Conservation (phyloP, 2,329 filamentous ascomycete genomes). For the Colletotrichum brevisporum region DNA sequence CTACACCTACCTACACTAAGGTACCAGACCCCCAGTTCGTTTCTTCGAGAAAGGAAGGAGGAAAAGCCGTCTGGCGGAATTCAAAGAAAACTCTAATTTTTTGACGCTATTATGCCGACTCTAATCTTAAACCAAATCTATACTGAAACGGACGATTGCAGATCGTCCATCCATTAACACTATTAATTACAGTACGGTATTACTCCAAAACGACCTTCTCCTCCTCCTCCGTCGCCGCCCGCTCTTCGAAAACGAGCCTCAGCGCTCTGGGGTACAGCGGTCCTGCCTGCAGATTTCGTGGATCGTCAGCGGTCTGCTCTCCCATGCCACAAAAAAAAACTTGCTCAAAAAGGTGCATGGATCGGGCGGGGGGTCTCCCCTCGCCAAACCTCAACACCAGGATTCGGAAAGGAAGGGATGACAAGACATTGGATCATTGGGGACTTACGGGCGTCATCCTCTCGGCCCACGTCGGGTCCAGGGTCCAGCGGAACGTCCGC, state of each 20-base stretch:
- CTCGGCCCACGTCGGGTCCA: slow-evolving; percentile 50
- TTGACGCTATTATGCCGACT: slow-evolving; percentile 3
- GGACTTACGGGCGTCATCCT: slow-evolving; percentile 52
- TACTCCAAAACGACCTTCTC: background rate
- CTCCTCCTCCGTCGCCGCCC: slow-evolving; percentile 5
- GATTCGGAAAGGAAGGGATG: slow-evolving; percentile 3
- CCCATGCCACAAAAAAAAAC: background rate
- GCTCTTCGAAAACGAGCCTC: slow-evolving; percentile 29
- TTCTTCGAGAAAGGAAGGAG: slow-evolving; percentile 17
- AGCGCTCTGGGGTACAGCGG: slow-evolving; percentile 34
- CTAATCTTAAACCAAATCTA: slow-evolving; percentile 15
- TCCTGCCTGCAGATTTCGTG: slow-evolving; percentile 24
- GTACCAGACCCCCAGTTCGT: background rate
- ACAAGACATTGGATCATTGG: background rate
- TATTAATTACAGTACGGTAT: no score
- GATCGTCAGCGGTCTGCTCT: slow-evolving; percentile 8
- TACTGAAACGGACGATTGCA: slow-evolving; percentile 9
- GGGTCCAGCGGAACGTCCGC: slow-evolving; percentile 46
- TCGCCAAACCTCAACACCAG: background rate
- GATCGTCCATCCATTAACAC: background rate
- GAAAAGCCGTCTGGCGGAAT: background rate
- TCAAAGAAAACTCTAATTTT: slow-evolving; percentile 6
- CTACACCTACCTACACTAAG: background rate
- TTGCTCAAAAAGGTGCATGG: slow-evolving; percentile 1
- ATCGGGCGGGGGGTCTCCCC: background rate